phyloP scores from a whole-genome alignment of 352 stramenopile species.

The Elongisporangium anandrum region DNA sequence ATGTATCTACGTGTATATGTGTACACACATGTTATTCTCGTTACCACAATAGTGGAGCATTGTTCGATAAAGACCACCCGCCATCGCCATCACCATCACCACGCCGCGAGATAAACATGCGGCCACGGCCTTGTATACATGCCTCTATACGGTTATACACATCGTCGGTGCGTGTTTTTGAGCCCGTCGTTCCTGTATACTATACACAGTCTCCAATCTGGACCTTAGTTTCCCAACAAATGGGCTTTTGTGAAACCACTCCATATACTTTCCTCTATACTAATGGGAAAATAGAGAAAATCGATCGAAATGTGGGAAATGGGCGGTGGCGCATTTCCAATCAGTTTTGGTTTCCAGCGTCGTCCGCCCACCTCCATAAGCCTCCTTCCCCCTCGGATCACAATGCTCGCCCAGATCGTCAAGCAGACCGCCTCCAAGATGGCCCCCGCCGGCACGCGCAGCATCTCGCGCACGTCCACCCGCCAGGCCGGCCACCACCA shows the following conservation, averaged over 20 bases:
- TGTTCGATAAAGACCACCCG: neutral
- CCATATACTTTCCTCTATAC: conserved; percentile 9
- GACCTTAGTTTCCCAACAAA: conserved; percentile 2
- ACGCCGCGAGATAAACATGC: neutral
- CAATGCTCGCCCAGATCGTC: conserved; percentile 55
- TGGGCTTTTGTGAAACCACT: conserved; percentile 8
- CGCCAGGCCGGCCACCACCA: conserved; percentile 79
- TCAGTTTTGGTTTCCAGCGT: conserved; percentile 4
- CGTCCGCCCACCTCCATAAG: conserved; percentile 7
- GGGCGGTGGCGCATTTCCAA: conserved; percentile 1
- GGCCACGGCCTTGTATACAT: neutral
- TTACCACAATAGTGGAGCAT: neutral
- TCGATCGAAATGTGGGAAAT: neutral
- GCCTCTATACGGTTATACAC: neutral
- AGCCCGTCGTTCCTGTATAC: conserved; percentile 1
- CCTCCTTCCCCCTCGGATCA: conserved; percentile 4
- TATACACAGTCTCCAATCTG: conserved; percentile 20
- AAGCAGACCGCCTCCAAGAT: conserved; percentile 70
- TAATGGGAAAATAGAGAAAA: conserved; percentile 4
- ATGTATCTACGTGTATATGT: neutral
- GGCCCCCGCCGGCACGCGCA: conserved; percentile 46
- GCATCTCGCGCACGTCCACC: conserved; percentile 72
- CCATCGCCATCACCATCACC: neutral
- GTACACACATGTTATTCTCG: neutral
- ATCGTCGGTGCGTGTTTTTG: conserved; percentile 21